Conservation (phyloP, 139 green algal genomes). For the Zygnema circumcarinatum region DNA sequence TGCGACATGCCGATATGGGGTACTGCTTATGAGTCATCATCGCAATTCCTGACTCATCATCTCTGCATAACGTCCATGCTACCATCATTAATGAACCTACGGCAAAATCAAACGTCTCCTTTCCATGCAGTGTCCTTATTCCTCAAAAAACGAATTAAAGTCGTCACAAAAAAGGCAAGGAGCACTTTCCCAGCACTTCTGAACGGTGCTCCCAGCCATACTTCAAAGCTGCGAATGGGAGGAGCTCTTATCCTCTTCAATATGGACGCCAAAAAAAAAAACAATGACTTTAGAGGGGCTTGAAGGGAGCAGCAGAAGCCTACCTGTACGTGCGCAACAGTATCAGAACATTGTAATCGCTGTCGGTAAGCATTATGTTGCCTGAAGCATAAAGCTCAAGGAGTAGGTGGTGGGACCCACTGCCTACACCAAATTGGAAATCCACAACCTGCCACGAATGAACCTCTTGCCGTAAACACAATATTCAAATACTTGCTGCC, state of each 20-base stretch:
- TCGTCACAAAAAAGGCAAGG: too few species aligned
- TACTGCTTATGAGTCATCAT: slow-evolving; percentile 81
- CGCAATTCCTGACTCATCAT: slow-evolving; percentile 84
- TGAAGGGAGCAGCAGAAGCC: too few species aligned
- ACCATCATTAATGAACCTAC: not conserved
- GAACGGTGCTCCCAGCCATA: too few species aligned
- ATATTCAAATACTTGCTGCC: slow-evolving; percentile 14
- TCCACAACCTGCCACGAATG: slow-evolving; percentile 93
- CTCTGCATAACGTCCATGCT: slow-evolving; percentile 53
- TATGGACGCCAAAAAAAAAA: too few species aligned
- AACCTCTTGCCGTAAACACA: slow-evolving; percentile 7
- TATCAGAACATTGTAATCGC: slow-evolving; percentile 87
- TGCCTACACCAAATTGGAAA: slow-evolving; percentile 88
- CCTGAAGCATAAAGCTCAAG: slow-evolving; percentile 96
- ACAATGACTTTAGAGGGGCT: too few species aligned
- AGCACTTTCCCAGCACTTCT: too few species aligned
- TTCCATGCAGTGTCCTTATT: too few species aligned
- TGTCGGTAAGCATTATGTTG: slow-evolving; percentile 93
- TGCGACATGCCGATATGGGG: slow-evolving; percentile 64
- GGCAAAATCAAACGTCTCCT: not conserved
- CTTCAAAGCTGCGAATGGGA: too few species aligned
- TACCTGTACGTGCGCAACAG: slow-evolving; percentile 85
- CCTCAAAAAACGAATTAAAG: too few species aligned
- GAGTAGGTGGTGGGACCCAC: slow-evolving; percentile 85
- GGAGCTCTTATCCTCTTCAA: too few species aligned